Conservation (phyloP, 768 basidiomycete genomes). For the Asterophora parasitica region DNA sequence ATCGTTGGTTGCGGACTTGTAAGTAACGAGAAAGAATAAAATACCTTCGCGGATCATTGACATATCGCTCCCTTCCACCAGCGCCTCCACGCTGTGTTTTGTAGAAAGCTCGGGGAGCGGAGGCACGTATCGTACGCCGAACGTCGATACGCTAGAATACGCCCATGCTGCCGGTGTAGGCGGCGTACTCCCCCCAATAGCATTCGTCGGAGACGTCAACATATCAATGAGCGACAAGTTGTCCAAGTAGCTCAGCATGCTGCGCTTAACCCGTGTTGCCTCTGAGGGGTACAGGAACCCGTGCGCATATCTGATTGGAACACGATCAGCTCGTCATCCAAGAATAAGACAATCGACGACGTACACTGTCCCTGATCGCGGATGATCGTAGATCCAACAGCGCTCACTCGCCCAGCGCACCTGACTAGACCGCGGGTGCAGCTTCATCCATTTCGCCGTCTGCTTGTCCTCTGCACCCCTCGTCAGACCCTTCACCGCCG, state of each 20-base stretch:
- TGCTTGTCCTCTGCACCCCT: constrained; percentile 92
- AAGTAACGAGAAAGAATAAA: background rate
- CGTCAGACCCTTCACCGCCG: constrained; percentile 57
- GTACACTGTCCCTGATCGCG: constrained; percentile 88
- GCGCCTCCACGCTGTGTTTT: constrained; percentile 77
- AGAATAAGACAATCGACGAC: constrained; percentile 24
- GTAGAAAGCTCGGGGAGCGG: constrained; percentile 64
- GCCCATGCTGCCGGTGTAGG: constrained; percentile 38
- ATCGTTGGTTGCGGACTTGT: background rate
- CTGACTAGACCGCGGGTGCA: constrained; percentile 73
- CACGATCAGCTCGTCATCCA: background rate
- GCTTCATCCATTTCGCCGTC: constrained; percentile 85
- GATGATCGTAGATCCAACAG: constrained; percentile 99
- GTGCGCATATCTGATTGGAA: constrained; percentile 69
- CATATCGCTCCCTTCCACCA: constrained; percentile 91
- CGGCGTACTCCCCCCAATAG: constrained; percentile 24
- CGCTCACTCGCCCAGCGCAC: constrained; percentile 89
- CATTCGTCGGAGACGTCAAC: constrained; percentile 21
- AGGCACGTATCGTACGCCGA: constrained; percentile 69
- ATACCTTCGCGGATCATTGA: constrained; percentile 62
- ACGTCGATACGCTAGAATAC: constrained; percentile 75
- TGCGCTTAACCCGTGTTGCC: constrained; percentile 60
- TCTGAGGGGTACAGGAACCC: constrained; percentile 94
- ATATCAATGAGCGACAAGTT: constrained; percentile 31
- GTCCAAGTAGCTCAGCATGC: constrained; percentile 50